Percentiles rank a stretch among this genome's conserved stretches.
These are phyloP conservation scores for Chlorella sp. DNA, from an alignment of 139 green algal genomes.

Conservation along the genomic window DNA sequence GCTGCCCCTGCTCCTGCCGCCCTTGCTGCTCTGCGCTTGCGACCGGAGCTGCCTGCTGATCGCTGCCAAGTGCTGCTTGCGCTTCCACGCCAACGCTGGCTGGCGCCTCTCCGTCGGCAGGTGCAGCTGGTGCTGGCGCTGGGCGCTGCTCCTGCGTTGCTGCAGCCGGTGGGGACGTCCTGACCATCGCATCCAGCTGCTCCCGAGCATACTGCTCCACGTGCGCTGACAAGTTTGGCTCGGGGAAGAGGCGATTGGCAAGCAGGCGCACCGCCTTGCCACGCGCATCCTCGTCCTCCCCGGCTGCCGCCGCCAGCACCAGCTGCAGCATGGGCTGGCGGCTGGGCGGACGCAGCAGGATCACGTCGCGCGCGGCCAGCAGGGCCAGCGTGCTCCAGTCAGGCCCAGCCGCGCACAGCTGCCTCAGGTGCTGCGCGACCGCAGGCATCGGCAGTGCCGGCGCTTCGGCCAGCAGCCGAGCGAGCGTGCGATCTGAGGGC, in stretches of 20 bases:
- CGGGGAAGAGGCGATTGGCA: constrained; percentile 58
- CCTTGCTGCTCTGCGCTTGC: background rate
- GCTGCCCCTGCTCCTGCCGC: background rate
- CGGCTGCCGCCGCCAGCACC: constrained; percentile 47
- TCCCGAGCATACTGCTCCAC: constrained; percentile 51
- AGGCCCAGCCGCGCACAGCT: constrained; percentile 24
- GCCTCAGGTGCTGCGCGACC: constrained; percentile 42
- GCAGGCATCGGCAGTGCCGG: constrained; percentile 52
- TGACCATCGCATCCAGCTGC: constrained; percentile 34
- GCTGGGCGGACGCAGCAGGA: constrained; percentile 51
- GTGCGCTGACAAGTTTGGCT: constrained; percentile 30
- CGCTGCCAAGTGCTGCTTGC: too few species aligned
- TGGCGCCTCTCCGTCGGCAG: background rate
- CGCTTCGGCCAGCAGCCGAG: constrained; percentile 52
- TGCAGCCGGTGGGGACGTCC: background rate
- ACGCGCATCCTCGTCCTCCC: constrained; percentile 22
- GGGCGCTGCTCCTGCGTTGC: background rate
- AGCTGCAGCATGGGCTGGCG: constrained; percentile 44
- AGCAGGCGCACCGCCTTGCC: constrained; percentile 62
- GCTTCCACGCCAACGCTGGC: too few species aligned
- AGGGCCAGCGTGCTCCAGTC: constrained; percentile 64
- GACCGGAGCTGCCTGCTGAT: background rate
- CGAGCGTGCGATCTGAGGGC: too few species aligned
- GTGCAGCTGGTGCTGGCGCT: constrained; percentile 8
- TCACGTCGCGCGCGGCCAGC: constrained; percentile 37